phyloP scores from a whole-genome alignment of 768 basidiomycete species.

The Cystobasidium tubakii region DNA sequence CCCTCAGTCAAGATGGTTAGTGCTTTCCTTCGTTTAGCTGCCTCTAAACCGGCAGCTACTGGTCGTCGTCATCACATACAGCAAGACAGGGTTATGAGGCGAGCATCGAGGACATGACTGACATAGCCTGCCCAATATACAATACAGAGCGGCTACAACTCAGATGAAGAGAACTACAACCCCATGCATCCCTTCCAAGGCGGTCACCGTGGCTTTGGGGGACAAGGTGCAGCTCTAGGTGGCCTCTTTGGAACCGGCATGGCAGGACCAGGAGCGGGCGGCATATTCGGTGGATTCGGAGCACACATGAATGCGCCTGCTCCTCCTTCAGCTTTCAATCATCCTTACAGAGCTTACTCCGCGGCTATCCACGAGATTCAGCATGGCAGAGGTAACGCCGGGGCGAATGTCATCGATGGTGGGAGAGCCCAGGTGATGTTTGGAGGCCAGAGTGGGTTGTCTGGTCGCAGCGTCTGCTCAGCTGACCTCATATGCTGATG shows the following conservation, averaged over 20 bases:
- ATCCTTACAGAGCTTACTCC: constrained; percentile 68
- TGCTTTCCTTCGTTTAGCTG: neutral
- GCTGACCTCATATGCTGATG: constrained; percentile 44
- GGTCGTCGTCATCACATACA: constrained; percentile 6
- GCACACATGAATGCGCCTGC: constrained; percentile 42
- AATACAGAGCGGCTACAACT: constrained; percentile 9
- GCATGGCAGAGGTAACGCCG: constrained; percentile 43
- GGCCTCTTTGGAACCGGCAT: neutral
- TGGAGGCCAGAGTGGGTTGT: constrained; percentile 80
- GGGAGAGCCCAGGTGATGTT: constrained; percentile 86
- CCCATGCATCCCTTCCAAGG: neutral
- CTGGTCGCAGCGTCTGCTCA: no score
- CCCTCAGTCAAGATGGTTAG: neutral
- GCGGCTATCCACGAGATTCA: constrained; percentile 45
- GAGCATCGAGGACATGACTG: neutral
- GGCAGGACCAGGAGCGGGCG: neutral
- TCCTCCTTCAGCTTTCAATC: constrained; percentile 72
- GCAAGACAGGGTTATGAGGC: neutral
- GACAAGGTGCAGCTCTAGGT: constrained; percentile 3
- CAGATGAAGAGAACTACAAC: constrained; percentile 8
- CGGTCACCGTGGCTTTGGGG: neutral
- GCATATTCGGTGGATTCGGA: constrained; percentile 40
- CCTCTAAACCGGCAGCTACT: no score
- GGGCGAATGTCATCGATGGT: constrained; percentile 48
- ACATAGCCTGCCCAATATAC: neutral